Evolutionary conservation across 345 rosid species (phyloP).

Genomic region (Crucihimalaya himalaica): DNA sequence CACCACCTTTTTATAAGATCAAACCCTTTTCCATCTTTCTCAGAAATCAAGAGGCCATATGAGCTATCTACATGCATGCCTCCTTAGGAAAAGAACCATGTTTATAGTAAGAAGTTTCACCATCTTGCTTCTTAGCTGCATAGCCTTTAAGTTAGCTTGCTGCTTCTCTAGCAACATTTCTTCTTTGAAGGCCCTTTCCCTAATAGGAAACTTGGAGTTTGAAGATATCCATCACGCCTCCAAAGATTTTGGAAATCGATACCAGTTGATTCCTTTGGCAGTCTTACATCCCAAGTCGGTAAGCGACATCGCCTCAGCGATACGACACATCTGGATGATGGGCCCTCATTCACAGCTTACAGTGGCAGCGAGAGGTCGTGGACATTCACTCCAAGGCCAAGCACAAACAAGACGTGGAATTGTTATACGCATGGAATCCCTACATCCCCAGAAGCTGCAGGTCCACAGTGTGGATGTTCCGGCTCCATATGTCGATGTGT

Average conservation of each 20-base stretch:
- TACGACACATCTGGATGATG: conserved; percentile 81
- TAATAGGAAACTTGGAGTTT: conserved; percentile 74
- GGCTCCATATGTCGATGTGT: conserved; percentile 68
- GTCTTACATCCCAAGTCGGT: conserved; percentile 81
- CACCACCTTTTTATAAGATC: conserved; percentile 36
- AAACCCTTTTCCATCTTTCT: conserved; percentile 32
- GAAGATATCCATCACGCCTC: conserved; percentile 72
- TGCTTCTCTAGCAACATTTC: conserved; percentile 68
- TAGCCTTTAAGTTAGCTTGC: conserved; percentile 56
- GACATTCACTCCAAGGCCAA: conserved; percentile 90
- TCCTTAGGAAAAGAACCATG: conserved; percentile 52
- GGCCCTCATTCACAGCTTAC: conserved; percentile 78
- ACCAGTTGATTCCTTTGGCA: conserved; percentile 68
- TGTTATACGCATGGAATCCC: conserved; percentile 80
- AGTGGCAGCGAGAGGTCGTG: conserved; percentile 91
- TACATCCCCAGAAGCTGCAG: conserved; percentile 50
- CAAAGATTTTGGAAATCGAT: conserved; percentile 79
- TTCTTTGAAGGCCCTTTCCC: conserved; percentile 57
- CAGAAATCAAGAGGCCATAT: conserved; percentile 40
- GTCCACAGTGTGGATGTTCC: conserved; percentile 45
- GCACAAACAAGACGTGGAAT: conserved; percentile 76
- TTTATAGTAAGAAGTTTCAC: conserved; percentile 54
- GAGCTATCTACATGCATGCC: conserved; percentile 46
- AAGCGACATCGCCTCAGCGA: conserved; percentile 70
- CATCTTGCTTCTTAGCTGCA: conserved; percentile 63